Evolutionary conservation across 257 asterid genomes (phyloP).

Genomic region (Fraxinus quadrangulata): DNA sequence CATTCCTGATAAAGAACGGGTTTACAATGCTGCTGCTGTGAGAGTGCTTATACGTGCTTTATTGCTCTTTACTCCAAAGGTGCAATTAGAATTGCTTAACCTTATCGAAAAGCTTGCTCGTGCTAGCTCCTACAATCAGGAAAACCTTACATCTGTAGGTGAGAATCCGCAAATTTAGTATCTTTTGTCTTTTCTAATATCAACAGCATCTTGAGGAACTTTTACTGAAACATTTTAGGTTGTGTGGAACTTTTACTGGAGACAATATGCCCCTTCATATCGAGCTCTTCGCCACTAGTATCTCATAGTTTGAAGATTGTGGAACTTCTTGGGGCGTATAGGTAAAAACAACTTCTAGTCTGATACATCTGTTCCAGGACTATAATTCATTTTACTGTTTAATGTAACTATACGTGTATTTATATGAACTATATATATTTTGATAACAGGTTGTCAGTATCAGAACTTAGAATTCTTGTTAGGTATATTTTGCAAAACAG

Average conservation of each 20-base stretch:
- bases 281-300: slow-evolving; percentile 74
- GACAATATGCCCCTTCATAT: slow-evolving; percentile 83
- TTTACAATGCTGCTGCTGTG: slow-evolving; percentile 90
- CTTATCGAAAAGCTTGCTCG: slow-evolving; percentile 82
- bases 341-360: slow-evolving; percentile 45
- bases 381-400: too few species aligned
- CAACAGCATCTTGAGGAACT: slow-evolving; percentile 18
- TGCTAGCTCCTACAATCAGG: slow-evolving; percentile 88
- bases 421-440: slow-evolving; percentile 22
- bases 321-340: slow-evolving; percentile 94
- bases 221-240: slow-evolving; percentile 53
- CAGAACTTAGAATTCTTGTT: slow-evolving; percentile 84
- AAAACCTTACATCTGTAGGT: slow-evolving; percentile 96
- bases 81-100: slow-evolving; percentile 88
- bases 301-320: slow-evolving; percentile 80
- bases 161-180: slow-evolving; percentile 35
- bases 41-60: slow-evolving; percentile 82
- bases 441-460: slow-evolving; percentile 72
- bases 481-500: slow-evolving; percentile 87
- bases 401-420: not conserved
- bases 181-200: slow-evolving; percentile 22
- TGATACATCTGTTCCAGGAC: too few species aligned
- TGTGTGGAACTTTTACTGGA: slow-evolving; percentile 97
- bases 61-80: slow-evolving; percentile 83
- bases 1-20: slow-evolving; percentile 70